Evolutionary conservation across 305 asterid genomes (phyloP), one percentile per base, ranked within the genome.

Genomic region (Andrographis paniculata): DNA sequence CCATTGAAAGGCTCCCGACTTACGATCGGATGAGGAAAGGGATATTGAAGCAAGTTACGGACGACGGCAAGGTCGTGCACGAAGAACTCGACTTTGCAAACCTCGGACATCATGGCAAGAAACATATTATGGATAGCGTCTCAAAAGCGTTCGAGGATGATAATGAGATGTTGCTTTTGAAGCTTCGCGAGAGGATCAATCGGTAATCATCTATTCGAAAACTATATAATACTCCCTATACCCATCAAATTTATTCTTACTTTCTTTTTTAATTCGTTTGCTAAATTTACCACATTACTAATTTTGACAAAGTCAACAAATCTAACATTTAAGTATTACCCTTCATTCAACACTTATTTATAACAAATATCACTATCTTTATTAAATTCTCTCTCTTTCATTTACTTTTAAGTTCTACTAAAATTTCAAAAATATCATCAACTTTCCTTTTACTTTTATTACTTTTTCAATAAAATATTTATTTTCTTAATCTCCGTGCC

Each of bases 1-100:
- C 75, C 44, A 64, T 72, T 35, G 70, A 72, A 54, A 64, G 75
- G 53, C 79, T 72, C 20, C 79, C 79, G 4, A 72, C 75, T 2
- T 60, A 57, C 51, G 75, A 62, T 40, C 62, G 75, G 23, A 44
- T 72, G 56, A 64, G 61, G 51, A 72, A 61, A 19, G 72, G 72
- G 12, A 58, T 72, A n/a, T 14, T 68, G 36, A 60, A 45, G 30
- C 60, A 58, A 53, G 72, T 61, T 10, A 37, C 61, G 61, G 75
- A 68, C 17, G 49, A 64, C 44, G 79, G 72, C 24, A 55, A 37
- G 14, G 21, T 65, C 31, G 48, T 72, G 21, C 63, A 50, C 48
- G 70, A 61, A 27, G 63, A 72, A 56, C 64, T 65, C 11, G 70
- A 68, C 48, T 58, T 72, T 20, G 38, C 71, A 1, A 60, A 64